phyloP scores from a whole-genome alignment of 345 rosid species.

The Hirschfeldia incana region DNA sequence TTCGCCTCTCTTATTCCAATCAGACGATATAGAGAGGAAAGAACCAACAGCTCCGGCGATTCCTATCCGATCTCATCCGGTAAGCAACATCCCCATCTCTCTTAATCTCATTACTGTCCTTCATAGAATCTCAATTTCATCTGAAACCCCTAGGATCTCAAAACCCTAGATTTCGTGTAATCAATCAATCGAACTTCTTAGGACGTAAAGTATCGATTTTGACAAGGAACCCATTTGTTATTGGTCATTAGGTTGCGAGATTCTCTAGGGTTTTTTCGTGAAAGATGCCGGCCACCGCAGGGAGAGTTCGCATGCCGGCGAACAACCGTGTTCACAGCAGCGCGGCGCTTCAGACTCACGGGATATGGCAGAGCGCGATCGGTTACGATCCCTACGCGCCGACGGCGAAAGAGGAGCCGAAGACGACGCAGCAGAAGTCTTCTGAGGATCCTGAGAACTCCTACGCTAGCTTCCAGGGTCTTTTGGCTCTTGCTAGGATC shows the following conservation, averaged over 20 bases:
- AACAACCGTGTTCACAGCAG: conserved; percentile 99
- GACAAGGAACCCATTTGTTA: background rate
- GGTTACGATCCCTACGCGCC: conserved; percentile 98
- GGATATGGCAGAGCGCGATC: conserved; percentile 97
- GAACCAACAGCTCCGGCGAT: background rate
- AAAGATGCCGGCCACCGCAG: conserved; percentile 99
- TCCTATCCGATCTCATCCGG: conserved; percentile 17
- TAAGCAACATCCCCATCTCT: background rate
- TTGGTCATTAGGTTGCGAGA: conserved; percentile 19
- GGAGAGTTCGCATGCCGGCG: conserved; percentile 99
- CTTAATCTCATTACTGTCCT: background rate
- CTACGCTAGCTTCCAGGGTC: conserved; percentile 79
- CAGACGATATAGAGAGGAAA: background rate
- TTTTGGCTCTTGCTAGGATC: conserved; percentile 79
- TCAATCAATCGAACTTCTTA: background rate
- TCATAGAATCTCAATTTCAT: background rate
- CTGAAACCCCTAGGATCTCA: background rate
- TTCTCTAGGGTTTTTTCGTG: conserved; percentile 14
- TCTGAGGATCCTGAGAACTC: conserved; percentile 63
- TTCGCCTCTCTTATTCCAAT: conserved; percentile 7
- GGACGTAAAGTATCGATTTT: background rate
- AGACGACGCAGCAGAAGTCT: conserved; percentile 43
- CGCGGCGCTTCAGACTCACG: conserved; percentile 96
- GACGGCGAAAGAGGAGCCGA: conserved; percentile 67
- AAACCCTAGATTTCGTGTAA: background rate